phyloP scores from a whole-genome alignment of 2,329 filamentous ascomycete genomes.

The Gaeumannomyces tritici region DNA sequence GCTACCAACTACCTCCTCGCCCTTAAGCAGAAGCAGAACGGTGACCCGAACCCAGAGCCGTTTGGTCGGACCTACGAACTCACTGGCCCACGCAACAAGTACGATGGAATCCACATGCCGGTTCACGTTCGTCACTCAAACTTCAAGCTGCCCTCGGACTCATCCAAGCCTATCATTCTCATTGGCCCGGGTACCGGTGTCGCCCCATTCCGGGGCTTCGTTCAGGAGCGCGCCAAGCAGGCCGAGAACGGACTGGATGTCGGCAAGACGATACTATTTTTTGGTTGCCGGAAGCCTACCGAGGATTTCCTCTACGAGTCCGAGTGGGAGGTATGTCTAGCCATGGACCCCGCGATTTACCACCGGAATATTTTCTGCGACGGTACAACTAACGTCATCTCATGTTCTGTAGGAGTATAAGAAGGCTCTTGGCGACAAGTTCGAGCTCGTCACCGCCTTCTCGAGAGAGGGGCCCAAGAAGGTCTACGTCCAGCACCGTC shows the following conservation, averaged over 20 bases:
- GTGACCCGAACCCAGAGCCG: constrained; percentile 69
- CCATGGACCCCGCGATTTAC: not conserved
- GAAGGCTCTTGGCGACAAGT: constrained; percentile 73
- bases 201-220: constrained; percentile 88
- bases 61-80: constrained; percentile 83
- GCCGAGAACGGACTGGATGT: constrained; percentile 72
- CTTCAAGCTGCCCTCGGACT: constrained; percentile 96
- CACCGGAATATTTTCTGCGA: not conserved
- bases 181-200: constrained; percentile 94
- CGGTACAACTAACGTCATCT: not conserved
- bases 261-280: constrained; percentile 85
- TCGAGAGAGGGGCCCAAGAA: constrained; percentile 83
- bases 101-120: constrained; percentile 88
- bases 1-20: constrained; percentile 95
- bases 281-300: constrained; percentile 77
- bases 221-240: constrained; percentile 84
- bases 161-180: constrained; percentile 89
- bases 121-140: constrained; percentile 97
- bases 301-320: constrained; percentile 90
- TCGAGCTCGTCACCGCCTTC: constrained; percentile 87
- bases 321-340: constrained; percentile 75
- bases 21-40: constrained; percentile 93
- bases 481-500: constrained; percentile 91
- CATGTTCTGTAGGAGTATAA: constrained; percentile 58
- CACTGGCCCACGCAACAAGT: constrained; percentile 87